Percentiles rank a stretch among this genome's conserved stretches.
These are phyloP conservation scores for Straminergon stramineum DNA, from an alignment of 225 moss, liverwort and hornwort genomes.

Conservation along the genomic window DNA sequence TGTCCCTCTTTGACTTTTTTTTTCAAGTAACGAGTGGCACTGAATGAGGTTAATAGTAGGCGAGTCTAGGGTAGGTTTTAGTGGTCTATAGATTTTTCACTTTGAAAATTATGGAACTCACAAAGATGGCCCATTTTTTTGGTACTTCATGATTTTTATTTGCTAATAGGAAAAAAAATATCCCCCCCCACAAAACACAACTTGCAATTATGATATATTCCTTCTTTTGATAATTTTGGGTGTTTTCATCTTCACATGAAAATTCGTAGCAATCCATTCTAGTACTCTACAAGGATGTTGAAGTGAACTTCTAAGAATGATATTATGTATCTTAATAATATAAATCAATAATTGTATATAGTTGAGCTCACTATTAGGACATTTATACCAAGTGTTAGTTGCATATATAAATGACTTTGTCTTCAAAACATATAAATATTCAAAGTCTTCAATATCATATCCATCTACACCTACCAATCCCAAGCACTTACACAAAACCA, in stretches of 20 bases:
- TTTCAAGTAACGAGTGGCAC: background rate
- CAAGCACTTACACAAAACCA: too few relatives aligned
- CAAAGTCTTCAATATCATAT: background rate
- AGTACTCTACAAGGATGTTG: background rate
- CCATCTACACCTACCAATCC: background rate
- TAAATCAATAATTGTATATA: background rate
- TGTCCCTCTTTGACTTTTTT: background rate
- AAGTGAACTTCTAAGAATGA: fast-evolving
- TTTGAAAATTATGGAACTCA: background rate
- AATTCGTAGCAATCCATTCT: fast-evolving
- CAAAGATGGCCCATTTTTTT: fast-evolving
- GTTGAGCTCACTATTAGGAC: fast-evolving
- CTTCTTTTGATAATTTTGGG: fast-evolving
- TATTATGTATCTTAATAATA: too few relatives aligned
- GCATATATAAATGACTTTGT: background rate
- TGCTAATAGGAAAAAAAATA: background rate
- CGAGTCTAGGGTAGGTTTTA: background rate
- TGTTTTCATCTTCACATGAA: background rate
- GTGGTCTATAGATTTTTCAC: fast-evolving
- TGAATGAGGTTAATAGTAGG: fast-evolving
- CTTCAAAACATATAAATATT: background rate
- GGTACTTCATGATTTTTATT: background rate
- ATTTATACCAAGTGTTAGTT: background rate
- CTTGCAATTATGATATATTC: background rate
- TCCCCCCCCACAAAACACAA: fast-evolving